These are phyloP conservation scores for Raddia guianensis DNA, from an alignment of 176 grass and related monocot species.

Conservation along the genomic window DNA sequence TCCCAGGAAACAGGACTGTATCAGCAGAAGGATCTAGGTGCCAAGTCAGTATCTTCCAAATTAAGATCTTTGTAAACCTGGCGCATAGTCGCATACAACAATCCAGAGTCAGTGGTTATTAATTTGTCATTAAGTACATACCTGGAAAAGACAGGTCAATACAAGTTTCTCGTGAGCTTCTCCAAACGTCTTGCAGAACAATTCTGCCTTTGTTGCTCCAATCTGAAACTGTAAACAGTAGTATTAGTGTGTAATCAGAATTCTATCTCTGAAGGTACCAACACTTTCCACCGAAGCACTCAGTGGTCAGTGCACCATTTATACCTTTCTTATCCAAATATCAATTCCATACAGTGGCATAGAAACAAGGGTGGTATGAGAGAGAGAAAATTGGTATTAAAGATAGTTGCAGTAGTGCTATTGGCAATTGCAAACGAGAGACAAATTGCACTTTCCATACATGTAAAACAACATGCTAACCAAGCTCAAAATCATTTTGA, in stretches of 20 bases:
- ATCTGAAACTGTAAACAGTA: constrained; percentile 44
- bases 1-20: neutral
- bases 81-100: constrained; percentile 27
- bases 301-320: neutral
- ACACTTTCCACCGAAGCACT: neutral
- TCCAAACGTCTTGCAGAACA: constrained; percentile 77
- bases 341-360: neutral
- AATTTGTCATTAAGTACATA: neutral
- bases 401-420: neutral
- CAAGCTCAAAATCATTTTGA: neutral
- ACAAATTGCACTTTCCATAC: neutral
- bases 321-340: neutral
- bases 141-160: neutral
- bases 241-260: neutral
- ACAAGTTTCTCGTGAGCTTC: constrained; percentile 81
- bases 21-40: neutral
- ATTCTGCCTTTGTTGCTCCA: constrained; percentile 64
- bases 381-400: neutral
- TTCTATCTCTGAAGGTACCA: neutral
- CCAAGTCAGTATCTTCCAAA: neutral
- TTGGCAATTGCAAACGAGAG: neutral
- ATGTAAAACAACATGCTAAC: neutral
- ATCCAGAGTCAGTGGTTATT: neutral
- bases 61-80: constrained; percentile 89
- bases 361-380: neutral